These are phyloP conservation scores for Naganishia sp. DNA, from an alignment of 1,284 basidiomycete genomes.

Conservation along the genomic window DNA sequence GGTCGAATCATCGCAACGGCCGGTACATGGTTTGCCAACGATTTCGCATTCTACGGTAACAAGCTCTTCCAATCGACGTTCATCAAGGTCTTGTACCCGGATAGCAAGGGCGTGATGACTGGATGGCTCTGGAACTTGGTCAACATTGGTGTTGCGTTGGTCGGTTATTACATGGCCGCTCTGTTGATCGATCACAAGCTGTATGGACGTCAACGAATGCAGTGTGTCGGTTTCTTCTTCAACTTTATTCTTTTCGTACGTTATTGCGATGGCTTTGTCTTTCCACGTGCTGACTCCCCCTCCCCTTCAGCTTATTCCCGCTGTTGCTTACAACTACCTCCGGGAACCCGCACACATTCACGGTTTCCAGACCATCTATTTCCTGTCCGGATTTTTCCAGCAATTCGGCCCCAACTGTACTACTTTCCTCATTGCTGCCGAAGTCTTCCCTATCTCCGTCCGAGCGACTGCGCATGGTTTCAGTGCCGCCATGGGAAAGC, in stretches of 20 bases:
- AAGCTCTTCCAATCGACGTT: conserved; percentile 55
- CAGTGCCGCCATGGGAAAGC: conserved; percentile 57
- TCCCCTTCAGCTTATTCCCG: conserved; percentile 41
- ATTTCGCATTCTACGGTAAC: conserved; percentile 59
- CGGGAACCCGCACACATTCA: conserved; percentile 47
- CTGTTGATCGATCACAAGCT: conserved; percentile 61
- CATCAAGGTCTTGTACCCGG: conserved; percentile 57
- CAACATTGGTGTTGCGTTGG: conserved; percentile 56
- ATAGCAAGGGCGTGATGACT: conserved; percentile 50
- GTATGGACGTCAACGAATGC: conserved; percentile 56
- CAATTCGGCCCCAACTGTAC: conserved; percentile 58
- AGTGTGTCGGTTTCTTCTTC: conserved; percentile 57
- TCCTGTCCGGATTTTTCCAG: conserved; percentile 59
- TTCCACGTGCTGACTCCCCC: not conserved
- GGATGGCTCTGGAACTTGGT: conserved; percentile 60
- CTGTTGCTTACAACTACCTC: conserved; percentile 53
- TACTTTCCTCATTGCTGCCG: conserved; percentile 55
- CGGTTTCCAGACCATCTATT: conserved; percentile 59
- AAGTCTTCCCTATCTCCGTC: conserved; percentile 59
- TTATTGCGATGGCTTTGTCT: conserved; percentile 37
- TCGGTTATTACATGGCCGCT: conserved; percentile 61
- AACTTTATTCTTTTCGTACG: conserved; percentile 56
- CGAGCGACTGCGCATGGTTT: conserved; percentile 57
- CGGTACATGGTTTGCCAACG: conserved; percentile 59
- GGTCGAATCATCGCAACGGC: conserved; percentile 58